Conservation (phyloP, 78 protist genomes). For the Bodo saltans region DNA sequence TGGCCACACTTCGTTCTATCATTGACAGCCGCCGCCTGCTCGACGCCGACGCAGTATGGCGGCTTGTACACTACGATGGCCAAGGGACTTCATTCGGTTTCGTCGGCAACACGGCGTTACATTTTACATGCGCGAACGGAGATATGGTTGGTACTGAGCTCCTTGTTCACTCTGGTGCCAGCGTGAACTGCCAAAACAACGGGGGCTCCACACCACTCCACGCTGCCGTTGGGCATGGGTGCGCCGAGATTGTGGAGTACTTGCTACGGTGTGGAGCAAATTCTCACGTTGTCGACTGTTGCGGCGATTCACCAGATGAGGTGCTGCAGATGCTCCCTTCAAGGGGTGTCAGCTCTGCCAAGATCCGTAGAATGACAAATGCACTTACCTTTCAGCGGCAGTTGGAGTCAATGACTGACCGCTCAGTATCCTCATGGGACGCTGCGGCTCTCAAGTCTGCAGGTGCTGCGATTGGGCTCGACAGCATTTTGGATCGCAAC, state of each 20-base stretch:
- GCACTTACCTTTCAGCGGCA: too few species aligned
- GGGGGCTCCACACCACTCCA: slow-evolving; percentile 32
- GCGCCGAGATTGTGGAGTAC: neutral
- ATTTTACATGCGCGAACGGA: slow-evolving; percentile 17
- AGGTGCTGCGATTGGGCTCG: too few species aligned
- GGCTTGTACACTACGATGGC: neutral
- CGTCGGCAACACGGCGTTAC: slow-evolving; percentile 25
- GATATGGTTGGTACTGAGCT: neutral
- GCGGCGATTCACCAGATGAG: slow-evolving; percentile 6
- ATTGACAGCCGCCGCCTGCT: too few species aligned
- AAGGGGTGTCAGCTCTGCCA: too few species aligned
- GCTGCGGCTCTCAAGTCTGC: too few species aligned
- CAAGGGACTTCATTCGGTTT: slow-evolving; percentile 15
- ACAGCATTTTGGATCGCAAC: too few species aligned
- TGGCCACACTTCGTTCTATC: too few species aligned
- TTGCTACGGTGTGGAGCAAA: neutral
- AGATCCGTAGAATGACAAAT: too few species aligned
- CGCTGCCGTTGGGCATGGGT: neutral
- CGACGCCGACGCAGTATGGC: neutral
- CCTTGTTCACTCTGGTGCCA: slow-evolving; percentile 4
- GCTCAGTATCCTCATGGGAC: too few species aligned
- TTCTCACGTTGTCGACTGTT: neutral
- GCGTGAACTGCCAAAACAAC: slow-evolving; percentile 13
- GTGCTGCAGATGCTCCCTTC: too few species aligned
- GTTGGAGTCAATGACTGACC: too few species aligned